Evolutionary conservation across 2,329 filamentous ascomycete genomes (phyloP), one percentile per base, ranked within the genome.

Genomic region (Zalaria obscura): DNA sequence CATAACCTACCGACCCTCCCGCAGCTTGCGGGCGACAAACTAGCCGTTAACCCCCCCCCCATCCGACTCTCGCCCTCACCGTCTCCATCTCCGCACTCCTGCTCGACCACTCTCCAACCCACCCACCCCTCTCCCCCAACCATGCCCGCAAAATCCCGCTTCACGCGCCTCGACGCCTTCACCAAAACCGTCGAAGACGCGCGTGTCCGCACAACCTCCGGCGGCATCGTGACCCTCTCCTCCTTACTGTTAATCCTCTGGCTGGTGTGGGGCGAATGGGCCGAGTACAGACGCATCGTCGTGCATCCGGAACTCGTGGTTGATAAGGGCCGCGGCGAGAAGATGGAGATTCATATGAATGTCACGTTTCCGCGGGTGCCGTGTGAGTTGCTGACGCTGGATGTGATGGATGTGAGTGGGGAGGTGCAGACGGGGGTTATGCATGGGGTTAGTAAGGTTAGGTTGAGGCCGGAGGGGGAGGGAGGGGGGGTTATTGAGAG

Each of bases 161-260:
- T 98, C 61, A 94, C 84, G 45, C 81, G 82, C 75, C 84, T 98
- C 49, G 91, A 98, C 65, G 91, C 91, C 72, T 98, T 98, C 62
- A 94, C 89, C 40, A 98, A 98, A 68, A 98, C 91, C 8, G 91
- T 98, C 53, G 91, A 98, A 63, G 91, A 98, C 77, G 91, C 93
- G 51, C 78, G 91, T 54, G 78, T 98, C 59, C 83, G 93, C 55
- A 98, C 91, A 28, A 95, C 88, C 5, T 94, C 87, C 3, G 91
- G 91, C 50, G 91, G 91, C 51, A 77, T 98, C 52, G 86, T 98
- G 55, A 98, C 91, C 42, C 87, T 98, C 54, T 74, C 81, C 50
- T 95, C 88, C 46, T 69, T 98, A 54, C 61, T 98, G 39, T 75
- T 95, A 40, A 86, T 98, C 41, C 58, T 96, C 36, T 95, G 82